A percentile compares a stretch with the other conserved stretches of the same genome.
Conservation (phyloP, 306 rosid species). For the Sicyos edulis region DNA sequence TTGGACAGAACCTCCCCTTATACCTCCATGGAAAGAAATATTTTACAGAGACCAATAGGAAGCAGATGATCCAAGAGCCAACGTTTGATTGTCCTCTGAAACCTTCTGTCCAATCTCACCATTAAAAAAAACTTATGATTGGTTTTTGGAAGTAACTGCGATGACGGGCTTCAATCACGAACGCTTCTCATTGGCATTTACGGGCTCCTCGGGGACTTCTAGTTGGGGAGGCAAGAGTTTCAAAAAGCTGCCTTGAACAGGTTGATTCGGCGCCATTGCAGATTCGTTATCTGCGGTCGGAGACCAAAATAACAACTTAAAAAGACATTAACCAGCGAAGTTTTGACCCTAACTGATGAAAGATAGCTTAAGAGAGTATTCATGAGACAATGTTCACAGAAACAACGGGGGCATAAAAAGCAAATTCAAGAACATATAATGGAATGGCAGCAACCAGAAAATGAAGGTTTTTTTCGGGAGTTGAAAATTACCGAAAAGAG, state of each 20-base stretch:
- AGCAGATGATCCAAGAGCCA: slow-evolving; percentile 10
- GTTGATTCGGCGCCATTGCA: slow-evolving; percentile 40
- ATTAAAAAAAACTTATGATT: neutral
- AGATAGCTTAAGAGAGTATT: no score
- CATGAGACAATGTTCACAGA: neutral
- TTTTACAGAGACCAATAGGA: slow-evolving; percentile 19
- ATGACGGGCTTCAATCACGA: neutral
- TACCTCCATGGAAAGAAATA: slow-evolving; percentile 22
- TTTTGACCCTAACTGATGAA: no score
- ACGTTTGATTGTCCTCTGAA: neutral
- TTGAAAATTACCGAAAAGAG: slow-evolving; percentile 64
- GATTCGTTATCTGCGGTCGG: slow-evolving; percentile 63
- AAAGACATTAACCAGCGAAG: neutral
- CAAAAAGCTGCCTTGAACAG: slow-evolving; percentile 79
- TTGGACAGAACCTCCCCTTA: slow-evolving; percentile 3
- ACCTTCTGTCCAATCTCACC: slow-evolving; percentile 17
- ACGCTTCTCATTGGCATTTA: slow-evolving; percentile 38
- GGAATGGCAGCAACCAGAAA: slow-evolving; percentile 2
- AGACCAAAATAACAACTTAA: slow-evolving; percentile 3
- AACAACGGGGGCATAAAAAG: neutral
- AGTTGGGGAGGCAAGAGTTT: slow-evolving; percentile 64
- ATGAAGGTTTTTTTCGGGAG: neutral
- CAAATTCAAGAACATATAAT: slow-evolving; percentile 6
- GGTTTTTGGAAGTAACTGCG: neutral
- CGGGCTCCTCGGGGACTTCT: slow-evolving; percentile 63